Evolutionary conservation across 257 asterid genomes (phyloP), one percentile per base, ranked within the genome.

Genomic region (Orobanche coerulescens): DNA sequence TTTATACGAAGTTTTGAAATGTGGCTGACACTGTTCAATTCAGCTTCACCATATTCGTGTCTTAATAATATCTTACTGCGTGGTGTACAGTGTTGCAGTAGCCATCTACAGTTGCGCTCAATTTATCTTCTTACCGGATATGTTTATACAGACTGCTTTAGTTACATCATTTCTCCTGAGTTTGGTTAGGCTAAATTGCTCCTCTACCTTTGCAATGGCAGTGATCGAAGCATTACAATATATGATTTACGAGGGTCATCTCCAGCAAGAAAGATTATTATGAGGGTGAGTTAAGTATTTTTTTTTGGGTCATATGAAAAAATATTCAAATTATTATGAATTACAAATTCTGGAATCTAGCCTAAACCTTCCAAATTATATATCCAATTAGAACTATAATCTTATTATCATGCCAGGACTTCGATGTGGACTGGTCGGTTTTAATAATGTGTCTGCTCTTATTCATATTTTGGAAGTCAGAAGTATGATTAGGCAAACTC

Each of bases 181-280:
- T 37, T 49, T 4, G 22, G 46, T 23, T 40, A 12, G 4, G 58
- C 51, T 66, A 44, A 46, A 25, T 43, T 73, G 25, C 65, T 54
- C 54, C 20, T 69, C 46, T 23, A 22, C 44, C 43, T 44, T 42
- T 74, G 52, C 44, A 31, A 62, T 56, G 70, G 77, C 88, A 92
- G 98, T 81, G 96, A 92, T 66, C 82, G 95, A 50, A 92, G 96
- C 86, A 92, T 92, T 64, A 68, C 84, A 22, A 79, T 92, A 74
- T 92, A 81, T 68, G 98, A 92, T 70, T 75, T 92, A 55, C 82
- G 96, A 44, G 24, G 60, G 63, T 77, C 96, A 51, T 81, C 96
- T 19, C 95, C 98, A 10, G 84, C 85, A 20, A 86, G 89, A 73
- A 86, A 84, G 88, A 57, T 92, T 65, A 74, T 86, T 57, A 88